Percentiles rank a stretch among this genome's conserved stretches.
These are phyloP conservation scores for Chlamydomonas sphaeroides DNA, from an alignment of 139 green algal species.

Conservation along the genomic window DNA sequence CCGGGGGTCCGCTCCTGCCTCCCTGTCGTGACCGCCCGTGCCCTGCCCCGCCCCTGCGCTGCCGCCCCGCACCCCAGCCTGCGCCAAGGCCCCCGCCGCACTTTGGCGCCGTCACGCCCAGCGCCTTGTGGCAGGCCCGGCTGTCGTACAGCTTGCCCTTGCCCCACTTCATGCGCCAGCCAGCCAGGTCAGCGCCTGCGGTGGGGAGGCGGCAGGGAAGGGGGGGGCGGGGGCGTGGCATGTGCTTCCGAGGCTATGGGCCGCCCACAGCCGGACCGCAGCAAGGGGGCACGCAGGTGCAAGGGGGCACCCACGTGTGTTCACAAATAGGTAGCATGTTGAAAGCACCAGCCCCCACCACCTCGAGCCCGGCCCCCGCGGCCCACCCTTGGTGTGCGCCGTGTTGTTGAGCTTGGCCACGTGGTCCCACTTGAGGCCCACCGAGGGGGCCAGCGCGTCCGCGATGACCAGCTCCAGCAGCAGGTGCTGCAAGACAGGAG, in stretches of 20 bases:
- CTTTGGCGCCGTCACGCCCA: background rate
- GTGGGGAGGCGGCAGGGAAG: too few relatives aligned
- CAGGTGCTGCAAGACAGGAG: slow-evolving; percentile 25
- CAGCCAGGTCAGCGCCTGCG: slow-evolving; percentile 8
- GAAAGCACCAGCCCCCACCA: too few relatives aligned
- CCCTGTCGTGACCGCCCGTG: too few relatives aligned
- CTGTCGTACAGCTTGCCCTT: slow-evolving; percentile 35
- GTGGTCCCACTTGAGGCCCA: background rate
- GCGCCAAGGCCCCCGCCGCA: background rate
- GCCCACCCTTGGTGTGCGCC: slow-evolving; percentile 28
- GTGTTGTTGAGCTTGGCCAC: slow-evolving; percentile 23
- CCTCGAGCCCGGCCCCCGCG: too few relatives aligned
- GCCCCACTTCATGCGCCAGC: slow-evolving; percentile 14
- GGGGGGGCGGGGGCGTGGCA: too few relatives aligned
- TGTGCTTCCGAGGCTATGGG: too few relatives aligned
- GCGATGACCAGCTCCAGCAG: slow-evolving; percentile 6
- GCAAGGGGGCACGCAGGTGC: too few relatives aligned
- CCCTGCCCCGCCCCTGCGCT: too few relatives aligned
- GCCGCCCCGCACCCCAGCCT: too few relatives aligned
- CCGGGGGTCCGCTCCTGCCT: too few relatives aligned
- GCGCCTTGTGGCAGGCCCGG: background rate
- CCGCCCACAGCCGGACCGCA: too few relatives aligned
- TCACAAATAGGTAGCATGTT: background rate
- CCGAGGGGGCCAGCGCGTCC: background rate
- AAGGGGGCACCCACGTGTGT: too few relatives aligned